phyloP scores from a whole-genome alignment of 441 rosid species.

The Erysimum cheiri region DNA sequence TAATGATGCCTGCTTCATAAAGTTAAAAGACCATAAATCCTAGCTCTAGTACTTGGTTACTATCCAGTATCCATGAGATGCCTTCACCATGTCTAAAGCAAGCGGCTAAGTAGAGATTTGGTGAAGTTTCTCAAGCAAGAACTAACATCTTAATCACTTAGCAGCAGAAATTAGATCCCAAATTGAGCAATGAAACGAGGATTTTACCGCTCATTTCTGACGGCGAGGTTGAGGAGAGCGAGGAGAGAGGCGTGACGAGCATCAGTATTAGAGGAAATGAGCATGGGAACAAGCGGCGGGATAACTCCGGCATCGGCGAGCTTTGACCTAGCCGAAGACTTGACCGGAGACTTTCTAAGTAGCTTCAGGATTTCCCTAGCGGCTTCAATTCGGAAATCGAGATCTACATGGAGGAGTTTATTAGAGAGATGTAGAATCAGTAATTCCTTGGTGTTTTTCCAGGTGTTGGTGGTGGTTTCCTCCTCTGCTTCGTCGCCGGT shows the following conservation, averaged over 20 bases:
- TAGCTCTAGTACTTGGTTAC: slow-evolving; percentile 3
- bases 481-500: slow-evolving; percentile 44
- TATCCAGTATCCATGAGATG: too few relatives aligned
- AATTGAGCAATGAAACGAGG: too few relatives aligned
- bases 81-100: too few relatives aligned
- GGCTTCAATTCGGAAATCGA: slow-evolving; percentile 63
- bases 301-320: slow-evolving; percentile 77
- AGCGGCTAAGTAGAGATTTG: slow-evolving; percentile 2
- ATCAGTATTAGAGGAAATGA: slow-evolving; percentile 56
- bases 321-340: slow-evolving; percentile 57
- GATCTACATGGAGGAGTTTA: slow-evolving; percentile 64
- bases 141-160: background rate
- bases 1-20: background rate
- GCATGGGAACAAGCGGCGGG: slow-evolving; percentile 71
- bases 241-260: slow-evolving; percentile 77
- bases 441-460: slow-evolving; percentile 56
- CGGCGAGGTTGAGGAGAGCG: slow-evolving; percentile 83
- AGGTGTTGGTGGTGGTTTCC: slow-evolving; percentile 49
- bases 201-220: slow-evolving; percentile 67
- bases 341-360: slow-evolving; percentile 62
- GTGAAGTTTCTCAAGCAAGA: slow-evolving; percentile 11
- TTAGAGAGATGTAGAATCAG: slow-evolving; percentile 56
- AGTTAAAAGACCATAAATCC: background rate
- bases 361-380: slow-evolving; percentile 65
- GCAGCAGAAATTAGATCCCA: too few relatives aligned